phyloP scores from a whole-genome alignment of 352 stramenopile species.

The Phytopythium montanum region DNA sequence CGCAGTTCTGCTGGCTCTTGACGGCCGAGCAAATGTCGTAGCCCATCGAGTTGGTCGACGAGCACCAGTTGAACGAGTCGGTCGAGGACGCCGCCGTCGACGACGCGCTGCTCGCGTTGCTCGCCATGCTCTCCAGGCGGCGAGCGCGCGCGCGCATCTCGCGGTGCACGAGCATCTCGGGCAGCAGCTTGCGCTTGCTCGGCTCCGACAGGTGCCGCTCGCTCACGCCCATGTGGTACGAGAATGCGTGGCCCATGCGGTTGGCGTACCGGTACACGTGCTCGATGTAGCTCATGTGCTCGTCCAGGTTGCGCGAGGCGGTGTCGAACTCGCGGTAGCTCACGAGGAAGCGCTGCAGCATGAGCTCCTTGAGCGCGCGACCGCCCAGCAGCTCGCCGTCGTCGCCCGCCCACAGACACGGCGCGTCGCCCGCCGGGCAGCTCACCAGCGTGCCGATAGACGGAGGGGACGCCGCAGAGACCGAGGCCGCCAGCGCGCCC shows the following conservation, averaged over 20 bases:
- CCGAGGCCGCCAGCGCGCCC: slow-evolving; percentile 11
- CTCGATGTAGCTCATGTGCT: slow-evolving; percentile 79
- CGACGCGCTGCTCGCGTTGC: slow-evolving; percentile 11
- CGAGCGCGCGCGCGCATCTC: slow-evolving; percentile 38
- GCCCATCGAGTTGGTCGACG: slow-evolving; percentile 51
- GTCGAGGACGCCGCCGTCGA: slow-evolving; percentile 17
- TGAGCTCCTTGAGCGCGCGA: slow-evolving; percentile 39
- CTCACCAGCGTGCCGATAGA: slow-evolving; percentile 51
- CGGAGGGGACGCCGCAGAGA: slow-evolving; percentile 9
- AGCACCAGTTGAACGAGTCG: slow-evolving; percentile 70
- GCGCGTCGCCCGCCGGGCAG: slow-evolving; percentile 25
- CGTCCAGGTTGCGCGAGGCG: slow-evolving; percentile 49
- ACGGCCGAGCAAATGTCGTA: slow-evolving; percentile 66
- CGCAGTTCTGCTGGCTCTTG: slow-evolving; percentile 82
- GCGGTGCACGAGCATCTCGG: slow-evolving; percentile 53
- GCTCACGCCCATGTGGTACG: slow-evolving; percentile 68
- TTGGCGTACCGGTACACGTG: slow-evolving; percentile 60
- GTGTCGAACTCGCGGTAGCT: slow-evolving; percentile 19
- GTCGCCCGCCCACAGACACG: slow-evolving; percentile 57
- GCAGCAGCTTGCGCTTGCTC: slow-evolving; percentile 31
- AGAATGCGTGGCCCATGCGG: slow-evolving; percentile 50
- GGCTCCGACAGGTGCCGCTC: slow-evolving; percentile 52
- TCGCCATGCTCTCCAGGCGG: slow-evolving; percentile 19
- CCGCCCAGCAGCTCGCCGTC: slow-evolving; percentile 32
- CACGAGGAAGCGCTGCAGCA: slow-evolving; percentile 36